phyloP scores from a whole-genome alignment of 208 protist genomes.

The Vickermania ingenoplastis region DNA sequence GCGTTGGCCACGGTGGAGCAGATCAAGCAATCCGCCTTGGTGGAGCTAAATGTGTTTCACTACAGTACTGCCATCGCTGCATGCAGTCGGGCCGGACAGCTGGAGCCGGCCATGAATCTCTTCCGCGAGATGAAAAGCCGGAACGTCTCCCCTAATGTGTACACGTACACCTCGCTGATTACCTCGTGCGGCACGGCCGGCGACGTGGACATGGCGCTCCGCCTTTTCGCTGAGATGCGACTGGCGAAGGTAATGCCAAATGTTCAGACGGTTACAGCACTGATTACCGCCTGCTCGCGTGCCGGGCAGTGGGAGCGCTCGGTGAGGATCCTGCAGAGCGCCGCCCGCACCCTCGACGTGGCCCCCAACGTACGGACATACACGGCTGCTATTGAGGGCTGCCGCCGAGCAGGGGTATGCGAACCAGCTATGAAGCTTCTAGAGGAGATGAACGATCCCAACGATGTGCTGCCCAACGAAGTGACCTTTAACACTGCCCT shows the following conservation, averaged over 20 bases:
- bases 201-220: conserved; percentile 19
- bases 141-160: conserved; percentile 72
- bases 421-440: conserved; percentile 53
- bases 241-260: conserved; percentile 25
- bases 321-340: conserved; percentile 62
- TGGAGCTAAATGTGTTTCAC: conserved; percentile 83
- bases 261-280: conserved; percentile 42
- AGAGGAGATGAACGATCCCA: conserved; percentile 38
- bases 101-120: conserved; percentile 47
- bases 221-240: conserved; percentile 33
- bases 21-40: conserved; percentile 50
- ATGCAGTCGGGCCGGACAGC: conserved; percentile 62
- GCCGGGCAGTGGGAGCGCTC: conserved; percentile 63
- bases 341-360: conserved; percentile 54
- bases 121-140: conserved; percentile 65
- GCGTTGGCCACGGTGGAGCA: conserved; percentile 56
- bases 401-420: conserved; percentile 58
- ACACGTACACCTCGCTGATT: conserved; percentile 68
- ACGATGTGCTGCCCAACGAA: conserved; percentile 61
- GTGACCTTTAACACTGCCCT: conserved; percentile 84
- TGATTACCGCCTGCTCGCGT: conserved; percentile 62
- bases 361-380: conserved; percentile 84
- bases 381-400: conserved; percentile 85
- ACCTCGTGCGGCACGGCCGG: conserved; percentile 25
- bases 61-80: conserved; percentile 81